Evolutionary conservation across 805 yeast species (phyloP), one percentile per base, ranked within the genome.

Genomic region (Nakazawaea ishiwadae): DNA sequence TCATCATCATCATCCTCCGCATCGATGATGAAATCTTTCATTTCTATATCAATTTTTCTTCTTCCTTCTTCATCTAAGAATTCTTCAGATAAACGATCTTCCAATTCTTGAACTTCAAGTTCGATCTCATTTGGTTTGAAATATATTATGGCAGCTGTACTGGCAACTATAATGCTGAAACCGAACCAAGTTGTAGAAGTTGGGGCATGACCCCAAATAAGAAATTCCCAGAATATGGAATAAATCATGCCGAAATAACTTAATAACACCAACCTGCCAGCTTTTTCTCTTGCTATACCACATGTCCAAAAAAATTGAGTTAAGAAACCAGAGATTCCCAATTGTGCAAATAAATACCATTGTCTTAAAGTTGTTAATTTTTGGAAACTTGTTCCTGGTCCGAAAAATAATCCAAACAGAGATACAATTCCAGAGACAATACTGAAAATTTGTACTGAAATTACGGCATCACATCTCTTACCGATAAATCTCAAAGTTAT

Each of bases 251-350:
- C 62, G 14, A 65, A 53, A 49, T 69, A 69, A n/a, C 57, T 56
- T 60, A 68, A 60, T 41, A 69, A 51, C 12, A 72, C 53, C 0
- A 72, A 65, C 46, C 62, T 58, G 5, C 67, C 63, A 6, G 75
- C 75, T 39, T 61, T 61, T 21, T 68, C 73, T 32, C 72, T 47
- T 48, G 68, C 71, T n/a, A 69, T 60, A 2, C 74, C 75, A 1
- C 71, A 72, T 1, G 75, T 66, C 45, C 69, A 58, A 15, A 62
- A 62, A 51, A 68, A 69, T 47, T 69, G 75, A 68, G 67, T 68
- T 43, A 68, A 57, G 48, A 69, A 69, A 1, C 75, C 75, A 8
- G 69, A 56, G 10, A 68, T 44, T 10, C 74, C 75, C 44, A 69
- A 65, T 20, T 61, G 48, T 4, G 48, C 34, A 46, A 69, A 68